Evolutionary conservation across 805 yeast genomes (phyloP).

Genomic region (Sugiyamaella floridensis): DNA sequence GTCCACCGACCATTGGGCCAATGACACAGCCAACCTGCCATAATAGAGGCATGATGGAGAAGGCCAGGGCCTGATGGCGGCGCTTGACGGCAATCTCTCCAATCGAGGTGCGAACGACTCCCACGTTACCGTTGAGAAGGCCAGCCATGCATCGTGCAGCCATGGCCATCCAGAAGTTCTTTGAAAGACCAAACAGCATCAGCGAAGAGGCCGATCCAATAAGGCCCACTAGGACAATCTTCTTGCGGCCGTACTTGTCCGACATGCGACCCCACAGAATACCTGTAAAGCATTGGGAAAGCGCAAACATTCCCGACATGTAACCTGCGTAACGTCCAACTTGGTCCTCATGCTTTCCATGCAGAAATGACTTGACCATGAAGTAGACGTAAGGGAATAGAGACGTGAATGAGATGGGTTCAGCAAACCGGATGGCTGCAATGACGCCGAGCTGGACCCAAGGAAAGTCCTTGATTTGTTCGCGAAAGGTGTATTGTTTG

Average conservation of each 20-base stretch:
- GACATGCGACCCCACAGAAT: slow-evolving; percentile 55
- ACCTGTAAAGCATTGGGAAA: slow-evolving; percentile 51
- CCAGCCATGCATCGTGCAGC: slow-evolving; percentile 51
- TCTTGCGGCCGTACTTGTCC: slow-evolving; percentile 52
- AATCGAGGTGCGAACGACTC: slow-evolving; percentile 54
- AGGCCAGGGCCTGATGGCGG: slow-evolving; percentile 56
- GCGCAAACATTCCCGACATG: slow-evolving; percentile 54
- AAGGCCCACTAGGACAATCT: slow-evolving; percentile 45
- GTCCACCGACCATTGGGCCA: slow-evolving; percentile 56
- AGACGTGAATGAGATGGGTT: slow-evolving; percentile 59
- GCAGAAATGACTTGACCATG: slow-evolving; percentile 52
- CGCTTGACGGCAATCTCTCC: slow-evolving; percentile 55
- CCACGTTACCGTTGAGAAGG: slow-evolving; percentile 54
- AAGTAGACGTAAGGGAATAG: slow-evolving; percentile 58
- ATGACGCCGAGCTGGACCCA: slow-evolving; percentile 40
- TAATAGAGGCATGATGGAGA: slow-evolving; percentile 52
- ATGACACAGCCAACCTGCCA: slow-evolving; percentile 56
- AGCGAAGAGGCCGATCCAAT: slow-evolving; percentile 45
- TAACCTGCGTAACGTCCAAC: slow-evolving; percentile 58
- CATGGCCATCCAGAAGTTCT: slow-evolving; percentile 46
- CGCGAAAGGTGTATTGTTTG: slow-evolving; percentile 24
- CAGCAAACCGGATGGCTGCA: slow-evolving; percentile 46
- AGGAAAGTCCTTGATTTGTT: slow-evolving; percentile 53
- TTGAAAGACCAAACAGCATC: slow-evolving; percentile 47
- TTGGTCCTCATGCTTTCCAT: slow-evolving; percentile 42